Base-by-base conservation (phyloP, 306 rosid genomes). In the Quercus aquifolioides region DNA sequence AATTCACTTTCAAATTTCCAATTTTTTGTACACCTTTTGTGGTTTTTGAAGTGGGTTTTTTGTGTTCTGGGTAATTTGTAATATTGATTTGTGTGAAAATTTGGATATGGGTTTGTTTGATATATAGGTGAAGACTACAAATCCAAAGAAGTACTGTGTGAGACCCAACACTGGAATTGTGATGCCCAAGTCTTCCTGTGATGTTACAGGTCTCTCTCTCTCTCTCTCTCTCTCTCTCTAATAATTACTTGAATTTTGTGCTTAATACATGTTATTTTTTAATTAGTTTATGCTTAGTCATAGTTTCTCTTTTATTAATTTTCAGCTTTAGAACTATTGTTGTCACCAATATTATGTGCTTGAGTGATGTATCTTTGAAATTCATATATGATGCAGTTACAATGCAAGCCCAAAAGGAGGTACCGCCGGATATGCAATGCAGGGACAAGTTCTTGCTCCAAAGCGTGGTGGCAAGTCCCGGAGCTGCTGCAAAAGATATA, bases 81-180 rank as follows among this genome's bases (percentile, higher is more conserved):
- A 74, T 77, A 80, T 78, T 83, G 71, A 73, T 87, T 83, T 77
- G 28, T 58, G 71, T 87, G 82, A 54, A 67, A 79, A 81, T 84
- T 84, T 49, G 69, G 73, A 33, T 12, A 58, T 78, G 87, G 65
- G 72, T 35, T 67, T 78, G 57, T 76, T 84, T 41, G 46, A 41
- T 41, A 41, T 41, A 23, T 73, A 94, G 98, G 98, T 94, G 51
- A 94, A 94, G 87, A 91, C 98, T 5, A 94, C 98, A 76, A 94
- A 94, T 84, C 98, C 98, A 3, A 94, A 90, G 88, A 94, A 94
- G 87, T 94, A 94, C 60, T 94, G 98, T 87, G 98, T 94, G 83
- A 90, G 97, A 88, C 98, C 98, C 79, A 94, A 94, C 87, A 91
- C 94, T 78, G 98, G 98, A 76, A 80, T 94, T 85, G 97, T 94